These are phyloP conservation scores for Nidula microcarpa DNA, from an alignment of 768 basidiomycete genomes.

Conservation along the genomic window DNA sequence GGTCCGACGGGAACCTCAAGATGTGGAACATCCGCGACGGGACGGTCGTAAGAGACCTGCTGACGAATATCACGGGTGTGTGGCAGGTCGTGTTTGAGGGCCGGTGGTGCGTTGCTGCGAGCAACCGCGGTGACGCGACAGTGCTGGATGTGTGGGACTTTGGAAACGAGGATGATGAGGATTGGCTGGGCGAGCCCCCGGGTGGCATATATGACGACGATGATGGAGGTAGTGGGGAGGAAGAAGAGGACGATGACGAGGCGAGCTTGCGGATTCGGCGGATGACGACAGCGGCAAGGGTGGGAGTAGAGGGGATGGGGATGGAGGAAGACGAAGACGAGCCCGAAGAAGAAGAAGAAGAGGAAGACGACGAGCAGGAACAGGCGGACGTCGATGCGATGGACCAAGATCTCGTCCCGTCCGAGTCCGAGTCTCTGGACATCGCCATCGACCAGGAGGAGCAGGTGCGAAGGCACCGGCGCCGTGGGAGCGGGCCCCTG, in stretches of 20 bases:
- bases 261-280: neutral
- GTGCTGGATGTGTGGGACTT: slow-evolving; percentile 92
- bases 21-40: slow-evolving; percentile 97
- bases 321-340: slow-evolving; percentile 27
- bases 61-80: slow-evolving; percentile 90
- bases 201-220: slow-evolving; percentile 74
- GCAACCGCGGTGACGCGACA: slow-evolving; percentile 73
- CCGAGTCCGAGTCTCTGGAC: slow-evolving; percentile 38
- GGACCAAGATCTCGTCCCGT: slow-evolving; percentile 61
- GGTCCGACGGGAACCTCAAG: slow-evolving; percentile 94
- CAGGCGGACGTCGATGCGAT: slow-evolving; percentile 66
- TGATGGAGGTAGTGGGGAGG: slow-evolving; percentile 52
- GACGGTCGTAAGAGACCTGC: slow-evolving; percentile 77
- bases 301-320: slow-evolving; percentile 12
- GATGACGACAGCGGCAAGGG: slow-evolving; percentile 5
- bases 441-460: slow-evolving; percentile 23
- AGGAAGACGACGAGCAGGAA: slow-evolving; percentile 28
- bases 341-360: too few relatives aligned
- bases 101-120: slow-evolving; percentile 92
- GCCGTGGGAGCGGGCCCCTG: slow-evolving; percentile 10
- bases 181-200: slow-evolving; percentile 78
- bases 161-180: slow-evolving; percentile 70
- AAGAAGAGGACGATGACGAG: slow-evolving; percentile 34
- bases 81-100: slow-evolving; percentile 99
- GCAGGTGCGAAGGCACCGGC: slow-evolving; percentile 10